Percentiles rank a stretch among this genome's conserved stretches.
Evolutionary conservation across 306 rosid species (phyloP).

Genomic region (Mimosa bimucronata): DNA sequence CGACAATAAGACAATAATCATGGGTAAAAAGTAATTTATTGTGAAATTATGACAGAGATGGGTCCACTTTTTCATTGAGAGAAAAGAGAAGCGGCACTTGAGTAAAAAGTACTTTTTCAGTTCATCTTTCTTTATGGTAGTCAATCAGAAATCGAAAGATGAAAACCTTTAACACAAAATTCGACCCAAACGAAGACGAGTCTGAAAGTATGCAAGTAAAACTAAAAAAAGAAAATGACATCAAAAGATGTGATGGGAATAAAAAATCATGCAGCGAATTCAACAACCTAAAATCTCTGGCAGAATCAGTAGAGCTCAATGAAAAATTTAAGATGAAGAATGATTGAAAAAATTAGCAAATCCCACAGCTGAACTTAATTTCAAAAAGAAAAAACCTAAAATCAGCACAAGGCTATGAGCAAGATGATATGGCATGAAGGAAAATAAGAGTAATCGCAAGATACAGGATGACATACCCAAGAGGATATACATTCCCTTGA

Average conservation of each 20-base stretch:
- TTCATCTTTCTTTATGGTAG: constrained; percentile 1
- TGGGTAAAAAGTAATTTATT: too few relatives aligned
- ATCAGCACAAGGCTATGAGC: background rate
- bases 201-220: constrained; percentile 12
- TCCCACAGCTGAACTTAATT: background rate
- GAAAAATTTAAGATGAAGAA: background rate
- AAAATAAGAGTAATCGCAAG: background rate
- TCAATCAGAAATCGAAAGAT: constrained; percentile 13
- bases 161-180: background rate
- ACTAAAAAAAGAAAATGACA: background rate
- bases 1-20: constrained; percentile 8
- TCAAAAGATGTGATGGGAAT: constrained; percentile 20
- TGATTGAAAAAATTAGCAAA: constrained; percentile 3
- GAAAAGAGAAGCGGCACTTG: background rate
- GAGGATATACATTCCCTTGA: constrained; percentile 78
- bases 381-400: background rate
- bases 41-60: constrained; percentile 16
- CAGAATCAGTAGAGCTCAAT: constrained; percentile 7
- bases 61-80: constrained; percentile 17
- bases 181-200: constrained; percentile 9
- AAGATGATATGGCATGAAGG: constrained; percentile 9
- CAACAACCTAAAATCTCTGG: background rate
- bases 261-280: background rate
- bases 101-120: background rate
- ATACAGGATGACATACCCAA: constrained; percentile 55